These are phyloP conservation scores for Nicotiana obtusifolia DNA, from an alignment of 257 asterid species.

Conservation along the genomic window DNA sequence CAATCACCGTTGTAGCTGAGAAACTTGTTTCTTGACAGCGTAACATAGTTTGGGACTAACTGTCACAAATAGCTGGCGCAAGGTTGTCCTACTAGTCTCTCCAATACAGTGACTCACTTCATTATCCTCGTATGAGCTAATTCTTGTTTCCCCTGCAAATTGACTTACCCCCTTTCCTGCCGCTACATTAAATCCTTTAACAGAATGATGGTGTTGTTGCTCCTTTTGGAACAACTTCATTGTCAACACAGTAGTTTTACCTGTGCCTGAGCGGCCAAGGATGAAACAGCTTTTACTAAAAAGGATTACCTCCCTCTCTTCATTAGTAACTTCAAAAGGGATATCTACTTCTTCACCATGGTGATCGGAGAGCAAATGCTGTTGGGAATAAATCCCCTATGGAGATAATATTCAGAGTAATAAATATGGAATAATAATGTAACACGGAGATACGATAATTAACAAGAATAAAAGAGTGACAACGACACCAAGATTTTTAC, in stretches of 20 bases:
- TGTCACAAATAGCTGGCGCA: conserved; percentile 63
- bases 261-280: conserved; percentile 70
- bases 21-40: conserved; percentile 57
- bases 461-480: too few species aligned
- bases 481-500: too few species aligned
- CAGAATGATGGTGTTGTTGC: conserved; percentile 35
- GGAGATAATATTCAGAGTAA: too few species aligned
- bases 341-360: conserved; percentile 41
- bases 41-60: conserved; percentile 62
- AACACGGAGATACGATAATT: too few species aligned
- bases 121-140: background rate
- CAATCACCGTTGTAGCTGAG: conserved; percentile 48
- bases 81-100: conserved; percentile 14
- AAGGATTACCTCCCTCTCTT: conserved; percentile 45
- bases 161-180: background rate
- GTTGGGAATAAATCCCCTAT: too few species aligned
- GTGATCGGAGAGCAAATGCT: conserved; percentile 45
- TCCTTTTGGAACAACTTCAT: conserved; percentile 45
- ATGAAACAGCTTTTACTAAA: conserved; percentile 47
- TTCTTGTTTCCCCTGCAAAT: background rate
- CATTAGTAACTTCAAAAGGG: conserved; percentile 65
- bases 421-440: too few species aligned
- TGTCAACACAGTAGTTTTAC: conserved; percentile 60
- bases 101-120: background rate
- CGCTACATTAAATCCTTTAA: conserved; percentile 18